Percentiles rank a stretch among this genome's conserved stretches.
These are phyloP conservation scores for Microbotryomycetes sp. DNA, from an alignment of 1,284 basidiomycete genomes.

Conservation along the genomic window DNA sequence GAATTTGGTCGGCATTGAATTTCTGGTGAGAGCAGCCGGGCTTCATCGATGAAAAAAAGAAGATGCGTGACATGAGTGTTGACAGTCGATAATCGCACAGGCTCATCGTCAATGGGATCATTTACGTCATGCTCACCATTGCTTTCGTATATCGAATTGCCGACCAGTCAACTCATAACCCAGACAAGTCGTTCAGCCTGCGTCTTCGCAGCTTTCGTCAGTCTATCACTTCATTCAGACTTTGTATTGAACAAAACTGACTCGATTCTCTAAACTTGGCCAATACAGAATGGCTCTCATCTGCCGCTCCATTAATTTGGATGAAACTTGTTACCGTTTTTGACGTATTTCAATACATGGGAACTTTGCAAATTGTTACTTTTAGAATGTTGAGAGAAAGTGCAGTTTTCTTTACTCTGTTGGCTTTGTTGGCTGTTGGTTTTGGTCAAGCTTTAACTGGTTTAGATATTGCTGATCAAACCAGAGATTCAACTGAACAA, in stretches of 20 bases:
- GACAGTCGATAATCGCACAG: no score
- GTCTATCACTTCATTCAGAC: neutral
- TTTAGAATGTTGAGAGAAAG: conserved; percentile 44
- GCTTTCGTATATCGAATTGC: conserved; percentile 68
- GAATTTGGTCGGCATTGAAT: conserved; percentile 28
- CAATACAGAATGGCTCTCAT: conserved; percentile 32
- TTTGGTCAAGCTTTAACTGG: conserved; percentile 38
- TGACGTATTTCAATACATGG: conserved; percentile 35
- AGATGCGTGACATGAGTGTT: no score
- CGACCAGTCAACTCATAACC: conserved; percentile 52
- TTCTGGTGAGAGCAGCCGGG: conserved; percentile 26
- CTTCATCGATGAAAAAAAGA: no score
- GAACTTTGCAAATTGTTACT: conserved; percentile 58
- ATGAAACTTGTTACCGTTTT: conserved; percentile 34
- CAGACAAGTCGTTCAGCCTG: conserved; percentile 33
- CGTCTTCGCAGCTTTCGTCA: conserved; percentile 32
- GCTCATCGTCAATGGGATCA: conserved; percentile 70
- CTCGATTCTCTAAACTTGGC: neutral
- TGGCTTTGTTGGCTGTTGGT: conserved; percentile 29
- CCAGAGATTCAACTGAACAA: conserved; percentile 29
- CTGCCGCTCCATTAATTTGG: conserved; percentile 30
- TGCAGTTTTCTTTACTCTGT: conserved; percentile 62
- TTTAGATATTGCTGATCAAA: conserved; percentile 33
- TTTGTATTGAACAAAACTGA: neutral
- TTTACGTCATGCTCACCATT: conserved; percentile 60